Evolutionary conservation across 257 asterid species (phyloP), one percentile per base, ranked within the genome.

Genomic region (Nicotiana obtusifolia): DNA sequence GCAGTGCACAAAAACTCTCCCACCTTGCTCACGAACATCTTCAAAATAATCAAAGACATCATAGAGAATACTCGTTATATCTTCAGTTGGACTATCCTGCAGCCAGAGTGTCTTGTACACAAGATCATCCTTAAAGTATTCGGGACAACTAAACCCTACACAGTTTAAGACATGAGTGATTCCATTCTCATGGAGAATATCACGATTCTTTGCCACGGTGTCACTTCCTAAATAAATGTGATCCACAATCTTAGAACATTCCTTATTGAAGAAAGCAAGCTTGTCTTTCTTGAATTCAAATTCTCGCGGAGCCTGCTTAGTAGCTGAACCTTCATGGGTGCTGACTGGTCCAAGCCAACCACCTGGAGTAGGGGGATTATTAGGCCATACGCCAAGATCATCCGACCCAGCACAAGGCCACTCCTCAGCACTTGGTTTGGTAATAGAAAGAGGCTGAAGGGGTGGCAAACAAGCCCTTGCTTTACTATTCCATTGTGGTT

Each of bases 121-220:
- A 66, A 95, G 90, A 87, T 95, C 98, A 41, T 84, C 85, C 86
- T 88, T 92, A 88, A 94, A 94, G 85, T 92, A 95, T 52, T 95
- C 97, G 0, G 97, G 97, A 86, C 97, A 92, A 64, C 87, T 89
- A 68, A 84, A 91, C 28, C 99, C 98, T 76, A 92, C 99, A 79
- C 99, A 95, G 84, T 95, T 95, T 84, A 95, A 91, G 85, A 95
- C 99, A 80, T 95, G 98, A 57, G 99, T 95, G n/a, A 95, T 91
- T 41, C 92, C 90, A 75, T 91, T 90, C 86, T 85, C 86, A 24
- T 86, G 90, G 69, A 94, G 97, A 78, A 88, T 82, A 76, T 91
- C 97, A 6, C 94, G 90, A 56, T 90, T 89, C 93, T 91, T 92
- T 47, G 99, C 99, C 68, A 94, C 83, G 0, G 89, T 90, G 79